These are phyloP conservation scores for Hordeum pubiflorum DNA, from an alignment of 202 grass and related monocot genomes.

Conservation along the genomic window DNA sequence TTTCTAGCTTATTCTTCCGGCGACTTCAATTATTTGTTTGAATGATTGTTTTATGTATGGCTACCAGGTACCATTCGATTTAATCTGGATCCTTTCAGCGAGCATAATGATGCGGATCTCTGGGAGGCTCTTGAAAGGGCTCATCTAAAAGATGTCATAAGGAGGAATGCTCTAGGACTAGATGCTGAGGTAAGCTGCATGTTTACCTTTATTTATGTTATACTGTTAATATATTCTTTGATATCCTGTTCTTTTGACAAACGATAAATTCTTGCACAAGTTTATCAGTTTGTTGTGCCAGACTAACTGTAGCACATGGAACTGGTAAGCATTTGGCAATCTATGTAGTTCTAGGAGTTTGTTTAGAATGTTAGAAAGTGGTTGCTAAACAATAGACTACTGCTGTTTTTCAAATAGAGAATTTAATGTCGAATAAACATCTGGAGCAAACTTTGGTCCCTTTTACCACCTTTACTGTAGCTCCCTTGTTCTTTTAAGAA, in stretches of 20 bases:
- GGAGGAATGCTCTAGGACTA: conserved; percentile 81
- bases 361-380: not conserved
- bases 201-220: conserved; percentile 17
- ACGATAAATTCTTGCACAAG: not conserved
- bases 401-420: not conserved
- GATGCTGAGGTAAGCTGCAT: conserved; percentile 71
- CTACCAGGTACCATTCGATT: conserved; percentile 79
- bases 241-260: not conserved
- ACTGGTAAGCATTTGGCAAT: not conserved
- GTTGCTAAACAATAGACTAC: conserved; percentile 13
- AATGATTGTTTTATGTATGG: not conserved
- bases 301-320: not conserved
- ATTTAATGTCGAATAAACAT: not conserved
- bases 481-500: not conserved
- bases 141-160: conserved; percentile 93
- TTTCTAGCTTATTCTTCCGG: not conserved
- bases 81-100: conserved; percentile 96
- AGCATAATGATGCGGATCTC: conserved; percentile 98
- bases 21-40: not conserved
- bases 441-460: not conserved
- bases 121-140: conserved; percentile 98
- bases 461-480: not conserved
- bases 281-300: not conserved
- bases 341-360: not conserved
- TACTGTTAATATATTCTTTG: not conserved